Evolutionary conservation across 768 basidiomycete species (phyloP), one percentile per base, ranked within the genome.

Genomic region (Chalciporus piperatus): DNA sequence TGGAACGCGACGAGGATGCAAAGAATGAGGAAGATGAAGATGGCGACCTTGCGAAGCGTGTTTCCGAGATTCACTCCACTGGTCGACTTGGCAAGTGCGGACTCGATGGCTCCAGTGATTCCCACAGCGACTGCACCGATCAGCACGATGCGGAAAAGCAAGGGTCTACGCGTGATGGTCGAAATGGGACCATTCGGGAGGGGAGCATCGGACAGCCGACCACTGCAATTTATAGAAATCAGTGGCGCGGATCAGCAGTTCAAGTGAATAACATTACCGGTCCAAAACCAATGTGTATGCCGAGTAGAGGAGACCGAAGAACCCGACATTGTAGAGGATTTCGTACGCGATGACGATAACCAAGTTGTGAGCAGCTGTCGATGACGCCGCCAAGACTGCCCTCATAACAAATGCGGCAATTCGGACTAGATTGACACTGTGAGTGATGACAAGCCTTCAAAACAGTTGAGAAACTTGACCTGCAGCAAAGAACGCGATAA

Each of bases 221-320:
- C 60, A 23, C 27, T 27, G 27, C 9, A 27, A 7, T 27, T 27
- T 9, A 27, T 27, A 9, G 27, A 9, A 9, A 9, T 27, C 27
- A 27, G 27, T 7, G 27, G 27, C 27, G 27, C 27, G 6, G 27
- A 27, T 27, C 27, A 27, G 27, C 27, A 7, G 27, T 27, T 27
- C 27, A 5, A 27, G 27, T 9, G 27, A 27, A 27, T 27, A 27
- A 27, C 27, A 27, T 27, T 27, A 27, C 27, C 69, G 58, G 41
- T 72, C 69, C 11, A 69, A 47, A 14, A 68, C 68, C 10, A 72
- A 62, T 17, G 56, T 63, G 48, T 72, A 70, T 16, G 69, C 62
- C 12, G 66, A 71, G 45, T 68, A 71, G 8, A 72, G 43, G 37
- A 72, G 45, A 54, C 64, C 67, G 22, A 68, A 72, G 65, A 72